Conservation (phyloP, 768 basidiomycete genomes). For the Mycena indigotica region DNA sequence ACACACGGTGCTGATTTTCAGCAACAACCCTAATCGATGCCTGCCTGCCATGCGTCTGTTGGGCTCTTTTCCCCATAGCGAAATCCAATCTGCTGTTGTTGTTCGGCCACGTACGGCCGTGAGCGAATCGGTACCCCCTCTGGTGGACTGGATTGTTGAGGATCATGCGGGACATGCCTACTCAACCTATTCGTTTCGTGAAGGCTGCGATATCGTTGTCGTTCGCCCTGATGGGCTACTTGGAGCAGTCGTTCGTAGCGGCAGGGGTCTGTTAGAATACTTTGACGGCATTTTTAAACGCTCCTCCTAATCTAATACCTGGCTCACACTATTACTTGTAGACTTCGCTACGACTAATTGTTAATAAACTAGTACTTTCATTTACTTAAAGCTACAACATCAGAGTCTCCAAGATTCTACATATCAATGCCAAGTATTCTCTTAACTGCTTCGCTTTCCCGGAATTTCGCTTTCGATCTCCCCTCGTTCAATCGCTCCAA, state of each 20-base stretch:
- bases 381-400: too few relatives aligned
- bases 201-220: conserved; percentile 36
- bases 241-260: conserved; percentile 40
- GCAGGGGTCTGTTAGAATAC: conserved; percentile 35
- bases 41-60: conserved; percentile 14
- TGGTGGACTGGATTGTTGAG: conserved; percentile 36
- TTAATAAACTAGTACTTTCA: too few relatives aligned
- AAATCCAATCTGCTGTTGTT: conserved; percentile 33
- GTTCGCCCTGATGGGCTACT: conserved; percentile 51
- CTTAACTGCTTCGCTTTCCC: conserved; percentile 35
- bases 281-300: conserved; percentile 34
- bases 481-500: conserved; percentile 64
- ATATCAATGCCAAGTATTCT: conserved; percentile 11
- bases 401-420: too few relatives aligned
- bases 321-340: neutral
- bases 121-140: conserved; percentile 4
- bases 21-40: conserved; percentile 26
- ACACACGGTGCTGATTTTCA: conserved; percentile 48
- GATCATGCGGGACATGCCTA: conserved; percentile 43
- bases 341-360: too few relatives aligned
- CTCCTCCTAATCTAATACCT: neutral
- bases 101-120: conserved; percentile 21
- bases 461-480: conserved; percentile 49
- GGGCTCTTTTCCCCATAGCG: conserved; percentile 25
- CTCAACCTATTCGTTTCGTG: conserved; percentile 36